A percentile compares a stretch with the other conserved stretches of the same genome.
Conservation (phyloP, 331 rosid genomes). For the Pyrus hybrid region DNA sequence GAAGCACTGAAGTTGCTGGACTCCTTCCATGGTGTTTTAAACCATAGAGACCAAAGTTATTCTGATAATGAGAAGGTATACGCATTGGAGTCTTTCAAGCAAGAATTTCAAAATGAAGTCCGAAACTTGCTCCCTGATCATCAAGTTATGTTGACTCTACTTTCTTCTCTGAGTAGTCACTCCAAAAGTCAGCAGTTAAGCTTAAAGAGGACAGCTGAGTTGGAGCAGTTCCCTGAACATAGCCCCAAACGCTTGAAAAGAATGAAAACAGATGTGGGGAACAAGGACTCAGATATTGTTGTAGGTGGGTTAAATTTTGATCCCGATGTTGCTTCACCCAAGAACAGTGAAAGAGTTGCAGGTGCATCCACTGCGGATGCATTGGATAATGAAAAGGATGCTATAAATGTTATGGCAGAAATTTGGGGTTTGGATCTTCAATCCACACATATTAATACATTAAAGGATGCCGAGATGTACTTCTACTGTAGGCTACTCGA, state of each 20-base stretch:
- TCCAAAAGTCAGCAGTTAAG: slow-evolving; percentile 27
- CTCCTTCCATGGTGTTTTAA: slow-evolving; percentile 40
- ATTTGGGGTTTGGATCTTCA: slow-evolving; percentile 54
- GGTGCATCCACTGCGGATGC: slow-evolving; percentile 20
- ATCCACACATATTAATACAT: slow-evolving; percentile 24
- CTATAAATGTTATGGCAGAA: slow-evolving; percentile 35
- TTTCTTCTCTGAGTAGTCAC: slow-evolving; percentile 52
- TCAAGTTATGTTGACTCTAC: slow-evolving; percentile 58
- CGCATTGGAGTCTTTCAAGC: slow-evolving; percentile 36
- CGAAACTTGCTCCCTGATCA: slow-evolving; percentile 75
- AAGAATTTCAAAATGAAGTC: slow-evolving; percentile 59
- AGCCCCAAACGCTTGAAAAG: slow-evolving; percentile 32
- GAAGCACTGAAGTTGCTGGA: slow-evolving; percentile 68
- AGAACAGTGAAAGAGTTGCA: slow-evolving; percentile 24
- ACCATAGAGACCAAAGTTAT: slow-evolving; percentile 9
- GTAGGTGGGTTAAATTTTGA: slow-evolving; percentile 53
- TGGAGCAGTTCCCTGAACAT: slow-evolving; percentile 17
- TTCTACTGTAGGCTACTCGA: slow-evolving; percentile 63
- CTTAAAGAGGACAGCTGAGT: slow-evolving; percentile 46
- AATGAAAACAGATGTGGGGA: slow-evolving; percentile 35
- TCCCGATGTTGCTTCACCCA: slow-evolving; percentile 19
- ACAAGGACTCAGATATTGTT: slow-evolving; percentile 55
- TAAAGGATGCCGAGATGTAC: slow-evolving; percentile 39
- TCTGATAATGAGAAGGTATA: slow-evolving; percentile 14
- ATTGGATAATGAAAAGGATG: slow-evolving; percentile 32